Evolutionary conservation across 805 yeast species (phyloP).

Genomic region (Pichia paraexigua): DNA sequence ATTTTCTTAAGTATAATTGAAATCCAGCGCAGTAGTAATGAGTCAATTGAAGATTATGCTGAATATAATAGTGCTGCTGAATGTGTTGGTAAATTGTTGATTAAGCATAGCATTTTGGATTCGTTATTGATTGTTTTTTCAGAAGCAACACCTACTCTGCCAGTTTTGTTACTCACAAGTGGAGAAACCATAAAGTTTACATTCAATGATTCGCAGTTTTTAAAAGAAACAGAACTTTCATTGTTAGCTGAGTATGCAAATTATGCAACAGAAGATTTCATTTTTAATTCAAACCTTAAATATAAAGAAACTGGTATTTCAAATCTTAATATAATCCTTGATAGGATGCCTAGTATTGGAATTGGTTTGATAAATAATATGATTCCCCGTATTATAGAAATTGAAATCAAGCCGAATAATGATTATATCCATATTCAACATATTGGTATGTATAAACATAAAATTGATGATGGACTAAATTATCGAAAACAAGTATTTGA

Average conservation of each 20-base stretch:
- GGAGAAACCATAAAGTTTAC: conserved; percentile 26
- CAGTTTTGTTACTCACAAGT: conserved; percentile 17
- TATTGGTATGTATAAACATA: conserved; percentile 84
- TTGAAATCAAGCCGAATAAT: conserved; percentile 47
- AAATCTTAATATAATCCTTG: conserved; percentile 51
- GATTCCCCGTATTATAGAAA: conserved; percentile 41
- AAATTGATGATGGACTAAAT: conserved; percentile 69
- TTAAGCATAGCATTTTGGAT: conserved; percentile 10
- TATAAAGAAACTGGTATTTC: conserved; percentile 54
- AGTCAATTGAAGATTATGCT: conserved; percentile 8
- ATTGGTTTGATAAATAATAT: conserved; percentile 38
- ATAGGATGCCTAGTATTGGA: conserved; percentile 43
- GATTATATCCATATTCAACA: conserved; percentile 57
- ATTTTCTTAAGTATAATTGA: conserved; percentile 4
- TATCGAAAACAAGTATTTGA: conserved; percentile 68
- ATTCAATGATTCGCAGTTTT: conserved; percentile 12
- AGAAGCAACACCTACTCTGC: conserved; percentile 4
- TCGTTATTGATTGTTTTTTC: conserved; percentile 12
- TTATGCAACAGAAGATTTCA: conserved; percentile 17
- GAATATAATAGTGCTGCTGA: conserved; percentile 21
- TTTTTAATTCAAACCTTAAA: conserved; percentile 36
- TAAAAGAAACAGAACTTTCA: conserved; percentile 6
- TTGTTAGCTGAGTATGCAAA: conserved; percentile 20
- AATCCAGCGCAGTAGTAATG: not conserved
- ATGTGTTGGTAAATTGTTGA: conserved; percentile 18